Evolutionary conservation across 352 stramenopile genomes (phyloP), one percentile per base, ranked within the genome.

Genomic region (Phytophthora multivora): DNA sequence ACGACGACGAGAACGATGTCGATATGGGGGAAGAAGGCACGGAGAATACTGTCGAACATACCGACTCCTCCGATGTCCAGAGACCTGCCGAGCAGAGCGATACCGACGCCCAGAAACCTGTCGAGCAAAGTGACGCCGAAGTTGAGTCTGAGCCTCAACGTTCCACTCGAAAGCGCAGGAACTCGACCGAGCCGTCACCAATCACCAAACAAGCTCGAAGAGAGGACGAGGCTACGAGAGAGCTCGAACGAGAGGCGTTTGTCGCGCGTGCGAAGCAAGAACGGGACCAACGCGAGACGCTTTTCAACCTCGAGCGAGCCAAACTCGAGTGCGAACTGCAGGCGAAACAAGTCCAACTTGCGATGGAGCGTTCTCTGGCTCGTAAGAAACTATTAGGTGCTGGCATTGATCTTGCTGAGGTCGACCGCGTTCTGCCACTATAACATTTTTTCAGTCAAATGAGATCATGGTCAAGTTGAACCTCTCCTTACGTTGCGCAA

Each of bases 231-330:
- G 43, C 25, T 3, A 65, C 21, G 10, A 31, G 21, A 26, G 56
- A 63, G 6, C 53, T 75, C 13, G 59, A 75, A 50, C 62, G 66
- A 12, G 39, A 63, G 23, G 53, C 51, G 2, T 65, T 72, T 35
- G 40, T 71, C 7, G 49, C 63, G 25, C 55, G 40, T 11, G 48
- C 54, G 2, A 68, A 76, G 28, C 61, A 71, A 33, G 63, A 86
- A 42, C 63, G 59, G 56, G 59, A 69, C 23, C 65, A 80, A 13
- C 72, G 73, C 21, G 60, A 78, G 25, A 50, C 66, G 42, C 47
- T 86, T 18, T 84, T 83, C 49, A 43, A 78, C 35, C 58, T 86
- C 12, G 77, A 86, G 59, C 67, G 77, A 38, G 68, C 70, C 48
- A 80, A 78, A 42, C 58, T 75, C 18, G 57, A 76, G 53, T 65